A percentile compares a stretch with the other conserved stretches of the same genome.
Conservation (phyloP, 177 flowering plant genomes). For the Vitis hybrid region DNA sequence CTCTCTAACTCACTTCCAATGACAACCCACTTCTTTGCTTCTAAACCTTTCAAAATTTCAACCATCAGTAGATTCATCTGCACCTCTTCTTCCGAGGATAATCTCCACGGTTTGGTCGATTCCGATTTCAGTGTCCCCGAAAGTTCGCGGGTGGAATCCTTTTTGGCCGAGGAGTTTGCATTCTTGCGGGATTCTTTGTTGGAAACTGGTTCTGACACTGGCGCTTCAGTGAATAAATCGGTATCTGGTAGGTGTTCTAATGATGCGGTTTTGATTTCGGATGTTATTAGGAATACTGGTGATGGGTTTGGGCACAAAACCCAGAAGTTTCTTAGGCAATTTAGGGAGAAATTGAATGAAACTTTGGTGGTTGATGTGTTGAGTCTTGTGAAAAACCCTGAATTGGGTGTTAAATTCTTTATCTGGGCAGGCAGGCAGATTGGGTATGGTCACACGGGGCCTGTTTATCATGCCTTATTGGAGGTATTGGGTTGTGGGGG, state of each 20-base stretch:
- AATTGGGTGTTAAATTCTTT: constrained; percentile 68
- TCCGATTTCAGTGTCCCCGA: neutral
- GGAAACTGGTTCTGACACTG: constrained; percentile 12
- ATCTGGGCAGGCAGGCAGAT: constrained; percentile 90
- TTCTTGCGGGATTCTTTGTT: constrained; percentile 34
- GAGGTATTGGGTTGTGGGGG: constrained; percentile 40
- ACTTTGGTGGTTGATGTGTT: constrained; percentile 68
- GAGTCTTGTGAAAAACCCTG: constrained; percentile 43
- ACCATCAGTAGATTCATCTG: constrained; percentile 13
- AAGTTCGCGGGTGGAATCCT: constrained; percentile 10
- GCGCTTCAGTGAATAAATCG: neutral
- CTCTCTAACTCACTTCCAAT: constrained; percentile 16
- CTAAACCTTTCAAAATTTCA: constrained; percentile 11
- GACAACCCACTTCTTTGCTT: neutral
- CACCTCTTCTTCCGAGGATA: constrained; percentile 25
- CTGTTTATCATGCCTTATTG: constrained; percentile 62
- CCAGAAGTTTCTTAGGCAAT: constrained; percentile 63
- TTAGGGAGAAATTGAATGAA: constrained; percentile 56
- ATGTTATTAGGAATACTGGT: constrained; percentile 26
- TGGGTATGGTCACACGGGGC: constrained; percentile 59
- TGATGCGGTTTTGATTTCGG: constrained; percentile 45
- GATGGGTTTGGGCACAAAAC: constrained; percentile 48
- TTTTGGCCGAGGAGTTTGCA: constrained; percentile 39
- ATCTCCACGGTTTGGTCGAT: constrained; percentile 44
- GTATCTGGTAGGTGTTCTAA: constrained; percentile 38